These are phyloP conservation scores for Aspergillus sp. DNA, from an alignment of 2,329 filamentous ascomycete genomes.

Conservation along the genomic window DNA sequence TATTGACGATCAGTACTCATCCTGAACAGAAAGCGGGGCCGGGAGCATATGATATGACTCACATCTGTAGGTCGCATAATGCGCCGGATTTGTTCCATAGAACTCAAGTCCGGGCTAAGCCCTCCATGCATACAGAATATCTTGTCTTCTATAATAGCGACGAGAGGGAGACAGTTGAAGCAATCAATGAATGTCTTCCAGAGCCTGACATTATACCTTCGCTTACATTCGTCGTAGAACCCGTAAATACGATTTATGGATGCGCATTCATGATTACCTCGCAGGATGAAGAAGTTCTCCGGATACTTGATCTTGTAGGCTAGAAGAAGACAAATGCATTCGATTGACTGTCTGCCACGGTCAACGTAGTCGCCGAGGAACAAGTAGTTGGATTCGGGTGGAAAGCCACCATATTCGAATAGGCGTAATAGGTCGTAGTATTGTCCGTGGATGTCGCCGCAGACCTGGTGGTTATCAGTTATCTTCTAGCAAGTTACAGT, in stretches of 20 bases:
- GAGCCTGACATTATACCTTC: background rate
- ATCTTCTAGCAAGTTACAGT: too few relatives aligned
- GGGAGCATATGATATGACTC: constrained; percentile 49
- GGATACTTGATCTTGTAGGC: constrained; percentile 99
- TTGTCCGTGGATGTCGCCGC: background rate
- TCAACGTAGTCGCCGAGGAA: constrained; percentile 99
- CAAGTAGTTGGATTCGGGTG: constrained; percentile 97
- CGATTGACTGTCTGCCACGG: constrained; percentile 96
- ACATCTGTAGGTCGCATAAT: constrained; percentile 99
- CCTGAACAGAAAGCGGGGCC: background rate
- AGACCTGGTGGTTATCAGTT: too few relatives aligned
- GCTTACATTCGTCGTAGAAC: background rate
- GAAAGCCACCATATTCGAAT: constrained; percentile 66
- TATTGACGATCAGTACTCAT: constrained; percentile 46
- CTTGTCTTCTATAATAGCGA: background rate
- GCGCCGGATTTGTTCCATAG: constrained; percentile 98
- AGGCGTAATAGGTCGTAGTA: background rate
- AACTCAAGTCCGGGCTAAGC: constrained; percentile 94
- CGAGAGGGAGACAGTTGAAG: constrained; percentile 55
- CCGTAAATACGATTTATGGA: constrained; percentile 98
- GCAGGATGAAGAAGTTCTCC: constrained; percentile 98
- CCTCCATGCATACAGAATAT: constrained; percentile 97
- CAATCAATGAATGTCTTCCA: constrained; percentile 60
- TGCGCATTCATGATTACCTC: constrained; percentile 98
- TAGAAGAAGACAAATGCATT: constrained; percentile 94